A percentile compares a stretch with the other conserved stretches of the same genome.
These are phyloP conservation scores for Scedosporium boydii DNA, from an alignment of 2,329 filamentous ascomycete genomes.

Conservation along the genomic window DNA sequence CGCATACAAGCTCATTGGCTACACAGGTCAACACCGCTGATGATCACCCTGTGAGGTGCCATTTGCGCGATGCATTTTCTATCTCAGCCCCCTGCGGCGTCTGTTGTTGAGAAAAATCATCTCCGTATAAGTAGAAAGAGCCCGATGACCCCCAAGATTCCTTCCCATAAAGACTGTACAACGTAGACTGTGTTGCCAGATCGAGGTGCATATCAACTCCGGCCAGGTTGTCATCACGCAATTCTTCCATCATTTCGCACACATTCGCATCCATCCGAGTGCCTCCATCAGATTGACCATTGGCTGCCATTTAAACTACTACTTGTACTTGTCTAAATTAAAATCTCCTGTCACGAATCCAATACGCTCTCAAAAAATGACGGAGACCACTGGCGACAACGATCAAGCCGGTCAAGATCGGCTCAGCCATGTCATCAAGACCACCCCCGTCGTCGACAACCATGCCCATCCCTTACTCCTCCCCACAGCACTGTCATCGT, in stretches of 20 bases:
- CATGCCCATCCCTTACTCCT: conserved; percentile 63
- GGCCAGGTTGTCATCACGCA: background rate
- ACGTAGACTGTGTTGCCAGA: too few species aligned
- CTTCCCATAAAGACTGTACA: background rate
- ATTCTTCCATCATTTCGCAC: background rate
- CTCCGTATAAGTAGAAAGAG: too few species aligned
- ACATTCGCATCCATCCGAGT: background rate
- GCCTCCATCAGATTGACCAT: background rate
- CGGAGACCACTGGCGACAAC: background rate
- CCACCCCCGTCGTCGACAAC: conserved; percentile 61
- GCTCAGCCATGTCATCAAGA: conserved; percentile 32
- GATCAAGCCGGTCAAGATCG: background rate
- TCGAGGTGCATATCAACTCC: background rate
- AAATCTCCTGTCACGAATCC: too few species aligned
- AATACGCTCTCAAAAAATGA: background rate
- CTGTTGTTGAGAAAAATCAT: background rate
- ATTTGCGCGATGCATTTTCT: background rate
- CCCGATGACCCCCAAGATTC: too few species aligned
- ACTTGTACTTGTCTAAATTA: background rate
- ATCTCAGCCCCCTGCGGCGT: background rate
- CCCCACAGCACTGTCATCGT: conserved; percentile 32
- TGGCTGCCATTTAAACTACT: background rate
- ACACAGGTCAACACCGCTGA: background rate
- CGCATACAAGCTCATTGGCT: background rate
- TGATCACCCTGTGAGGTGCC: background rate